Evolutionary conservation across 495 filamentous ascomycete genomes (phyloP).

Genomic region (Penicillium longicatenatum): DNA sequence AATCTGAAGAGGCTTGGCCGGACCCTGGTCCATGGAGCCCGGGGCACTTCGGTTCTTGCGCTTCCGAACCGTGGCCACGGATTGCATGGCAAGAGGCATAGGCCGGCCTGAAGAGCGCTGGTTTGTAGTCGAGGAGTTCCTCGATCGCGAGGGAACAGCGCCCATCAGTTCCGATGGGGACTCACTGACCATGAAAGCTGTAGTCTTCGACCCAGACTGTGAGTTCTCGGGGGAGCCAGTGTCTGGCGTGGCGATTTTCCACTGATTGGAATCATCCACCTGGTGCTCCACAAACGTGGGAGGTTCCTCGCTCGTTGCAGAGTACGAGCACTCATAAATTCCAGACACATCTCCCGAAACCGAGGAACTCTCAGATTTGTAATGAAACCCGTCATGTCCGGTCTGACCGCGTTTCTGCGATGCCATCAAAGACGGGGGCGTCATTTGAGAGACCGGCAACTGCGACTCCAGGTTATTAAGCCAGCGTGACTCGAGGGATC

Average conservation of each 20-base stretch:
- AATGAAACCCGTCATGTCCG: slow-evolving; percentile 37
- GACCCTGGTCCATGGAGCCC: slow-evolving; percentile 32
- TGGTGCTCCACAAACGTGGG: slow-evolving; percentile 36
- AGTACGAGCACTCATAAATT: slow-evolving; percentile 42
- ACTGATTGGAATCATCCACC: slow-evolving; percentile 34
- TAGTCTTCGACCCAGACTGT: slow-evolving; percentile 32
- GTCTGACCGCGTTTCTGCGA: slow-evolving; percentile 26
- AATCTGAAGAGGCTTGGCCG: slow-evolving; percentile 45
- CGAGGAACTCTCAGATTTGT: slow-evolving; percentile 46
- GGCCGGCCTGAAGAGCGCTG: slow-evolving; percentile 32
- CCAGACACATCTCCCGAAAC: slow-evolving; percentile 40
- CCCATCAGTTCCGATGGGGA: slow-evolving; percentile 33
- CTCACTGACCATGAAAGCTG: slow-evolving; percentile 46
- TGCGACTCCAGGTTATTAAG: slow-evolving; percentile 40
- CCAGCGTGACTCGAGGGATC: slow-evolving; percentile 44
- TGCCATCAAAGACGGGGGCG: slow-evolving; percentile 25
- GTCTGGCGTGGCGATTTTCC: slow-evolving; percentile 35
- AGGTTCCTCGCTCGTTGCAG: slow-evolving; percentile 38
- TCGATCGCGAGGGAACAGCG: slow-evolving; percentile 31
- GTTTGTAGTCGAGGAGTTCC: slow-evolving; percentile 27
- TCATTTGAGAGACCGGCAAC: slow-evolving; percentile 35
- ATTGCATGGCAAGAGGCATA: slow-evolving; percentile 40
- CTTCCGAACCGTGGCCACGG: slow-evolving; percentile 39
- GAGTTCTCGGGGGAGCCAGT: slow-evolving; percentile 28
- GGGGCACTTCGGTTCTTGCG: slow-evolving; percentile 42